Evolutionary conservation across 495 filamentous ascomycete genomes (phyloP).

Genomic region (Aspergillus baeticus): DNA sequence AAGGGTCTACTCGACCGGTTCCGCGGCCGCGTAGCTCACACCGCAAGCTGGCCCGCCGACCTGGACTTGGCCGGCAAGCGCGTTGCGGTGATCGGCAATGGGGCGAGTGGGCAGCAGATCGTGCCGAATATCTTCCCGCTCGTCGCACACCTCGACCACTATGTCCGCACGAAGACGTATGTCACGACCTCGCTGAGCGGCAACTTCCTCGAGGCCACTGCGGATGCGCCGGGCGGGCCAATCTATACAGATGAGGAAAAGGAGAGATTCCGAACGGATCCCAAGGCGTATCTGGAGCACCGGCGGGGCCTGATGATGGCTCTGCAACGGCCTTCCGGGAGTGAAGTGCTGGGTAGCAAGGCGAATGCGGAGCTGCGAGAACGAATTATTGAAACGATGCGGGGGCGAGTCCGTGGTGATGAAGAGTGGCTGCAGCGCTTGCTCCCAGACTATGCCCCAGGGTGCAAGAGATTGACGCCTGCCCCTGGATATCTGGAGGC

Average conservation of each 20-base stretch:
- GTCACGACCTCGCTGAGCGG: not conserved
- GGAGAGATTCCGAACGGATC: not conserved
- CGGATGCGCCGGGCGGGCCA: not conserved
- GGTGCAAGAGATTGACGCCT: not conserved
- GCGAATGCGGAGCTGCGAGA: not conserved
- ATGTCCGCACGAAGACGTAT: conserved; percentile 1
- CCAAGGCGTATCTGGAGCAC: not conserved
- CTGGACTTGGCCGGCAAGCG: too few species aligned
- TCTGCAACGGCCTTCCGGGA: not conserved
- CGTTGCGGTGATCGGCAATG: conserved; percentile 4
- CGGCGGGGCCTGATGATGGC: not conserved
- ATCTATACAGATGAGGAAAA: not conserved
- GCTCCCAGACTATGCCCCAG: not conserved
- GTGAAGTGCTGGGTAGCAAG: not conserved
- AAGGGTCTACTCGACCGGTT: too few species aligned
- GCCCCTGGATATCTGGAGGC: not conserved
- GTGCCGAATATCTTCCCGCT: not conserved
- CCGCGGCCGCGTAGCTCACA: too few species aligned
- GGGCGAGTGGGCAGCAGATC: conserved; percentile 2
- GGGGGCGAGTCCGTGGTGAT: not conserved
- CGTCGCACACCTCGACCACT: not conserved
- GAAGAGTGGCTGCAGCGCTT: not conserved
- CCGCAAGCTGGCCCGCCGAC: too few species aligned
- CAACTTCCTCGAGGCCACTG: not conserved
- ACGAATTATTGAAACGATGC: not conserved